A percentile compares a stretch with the other conserved stretches of the same genome.
Evolutionary conservation across 1,284 basidiomycete genomes (phyloP).

Genomic region (Ceratobasidium sp.): DNA sequence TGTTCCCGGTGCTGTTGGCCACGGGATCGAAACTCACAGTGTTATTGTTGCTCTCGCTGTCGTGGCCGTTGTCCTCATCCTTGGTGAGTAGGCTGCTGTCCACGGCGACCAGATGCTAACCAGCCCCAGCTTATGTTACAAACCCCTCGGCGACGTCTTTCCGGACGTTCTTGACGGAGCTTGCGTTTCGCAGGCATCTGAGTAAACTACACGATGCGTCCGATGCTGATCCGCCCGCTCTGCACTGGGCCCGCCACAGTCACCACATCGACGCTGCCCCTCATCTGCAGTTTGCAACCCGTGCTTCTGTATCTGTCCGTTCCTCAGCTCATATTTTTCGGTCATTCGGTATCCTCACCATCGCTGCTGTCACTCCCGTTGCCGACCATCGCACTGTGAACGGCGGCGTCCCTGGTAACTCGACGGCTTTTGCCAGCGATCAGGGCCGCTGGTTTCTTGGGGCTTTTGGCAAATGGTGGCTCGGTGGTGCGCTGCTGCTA

Average conservation of each 20-base stretch:
- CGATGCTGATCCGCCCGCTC: constrained; percentile 29
- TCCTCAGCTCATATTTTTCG: constrained; percentile 93
- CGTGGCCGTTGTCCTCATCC: constrained; percentile 73
- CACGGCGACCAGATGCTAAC: constrained; percentile 46
- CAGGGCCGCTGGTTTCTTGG: constrained; percentile 78
- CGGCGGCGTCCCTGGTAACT: constrained; percentile 53
- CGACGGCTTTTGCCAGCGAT: constrained; percentile 51
- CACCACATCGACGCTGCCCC: constrained; percentile 30
- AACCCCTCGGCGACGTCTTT: constrained; percentile 95
- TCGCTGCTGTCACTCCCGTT: constrained; percentile 77
- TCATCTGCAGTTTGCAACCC: constrained; percentile 85
- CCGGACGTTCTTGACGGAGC: constrained; percentile 92
- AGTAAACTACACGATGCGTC: constrained; percentile 81
- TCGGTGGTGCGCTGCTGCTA: constrained; percentile 75
- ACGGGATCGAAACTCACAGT: constrained; percentile 60
- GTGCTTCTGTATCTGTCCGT: constrained; percentile 90
- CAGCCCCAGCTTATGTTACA: constrained; percentile 83
- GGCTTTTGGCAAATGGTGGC: constrained; percentile 90
- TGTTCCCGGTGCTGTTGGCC: constrained; percentile 58
- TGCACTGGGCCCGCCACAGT: constrained; percentile 41
- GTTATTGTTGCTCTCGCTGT: constrained; percentile 52
- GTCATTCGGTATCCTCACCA: constrained; percentile 85
- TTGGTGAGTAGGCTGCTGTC: constrained; percentile 67
- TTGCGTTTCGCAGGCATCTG: constrained; percentile 94
- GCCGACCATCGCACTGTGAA: constrained; percentile 54